These are phyloP conservation scores for Mortierella claussenii DNA, from an alignment of 192 early-diverging fungal genomes.

Conservation along the genomic window DNA sequence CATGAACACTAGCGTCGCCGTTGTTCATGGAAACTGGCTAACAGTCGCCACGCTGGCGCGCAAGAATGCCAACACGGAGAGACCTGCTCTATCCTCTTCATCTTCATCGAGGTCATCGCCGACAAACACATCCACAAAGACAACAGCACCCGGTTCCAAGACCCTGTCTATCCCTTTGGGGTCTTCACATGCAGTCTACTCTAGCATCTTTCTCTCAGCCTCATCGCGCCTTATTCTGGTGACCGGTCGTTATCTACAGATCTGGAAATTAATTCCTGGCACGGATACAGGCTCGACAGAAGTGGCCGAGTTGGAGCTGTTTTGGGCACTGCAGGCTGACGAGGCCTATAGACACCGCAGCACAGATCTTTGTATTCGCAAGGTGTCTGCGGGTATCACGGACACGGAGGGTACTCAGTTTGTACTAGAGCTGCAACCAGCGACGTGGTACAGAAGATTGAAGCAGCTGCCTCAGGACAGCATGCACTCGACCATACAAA, in stretches of 20 bases:
- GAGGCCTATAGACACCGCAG: background rate
- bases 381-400: background rate
- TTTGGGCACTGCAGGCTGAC: constrained; percentile 2
- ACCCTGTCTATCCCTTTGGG: constrained; percentile 2
- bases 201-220: background rate
- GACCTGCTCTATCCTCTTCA: background rate
- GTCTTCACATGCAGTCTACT: background rate
- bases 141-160: too few species aligned
- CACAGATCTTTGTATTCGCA: background rate
- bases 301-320: background rate
- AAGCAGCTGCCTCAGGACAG: background rate
- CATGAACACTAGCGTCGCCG: background rate
- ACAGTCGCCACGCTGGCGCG: background rate
- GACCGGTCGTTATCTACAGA: constrained; percentile 1
- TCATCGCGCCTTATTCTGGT: background rate
- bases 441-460: background rate
- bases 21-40: background rate
- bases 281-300: background rate
- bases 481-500: background rate
- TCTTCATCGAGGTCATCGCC: too few species aligned
- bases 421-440: background rate
- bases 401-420: background rate
- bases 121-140: too few species aligned
- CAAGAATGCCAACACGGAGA: background rate
- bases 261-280: background rate